phyloP scores from a whole-genome alignment of 441 rosid genomes.

The Heliophila coronopifolia region DNA sequence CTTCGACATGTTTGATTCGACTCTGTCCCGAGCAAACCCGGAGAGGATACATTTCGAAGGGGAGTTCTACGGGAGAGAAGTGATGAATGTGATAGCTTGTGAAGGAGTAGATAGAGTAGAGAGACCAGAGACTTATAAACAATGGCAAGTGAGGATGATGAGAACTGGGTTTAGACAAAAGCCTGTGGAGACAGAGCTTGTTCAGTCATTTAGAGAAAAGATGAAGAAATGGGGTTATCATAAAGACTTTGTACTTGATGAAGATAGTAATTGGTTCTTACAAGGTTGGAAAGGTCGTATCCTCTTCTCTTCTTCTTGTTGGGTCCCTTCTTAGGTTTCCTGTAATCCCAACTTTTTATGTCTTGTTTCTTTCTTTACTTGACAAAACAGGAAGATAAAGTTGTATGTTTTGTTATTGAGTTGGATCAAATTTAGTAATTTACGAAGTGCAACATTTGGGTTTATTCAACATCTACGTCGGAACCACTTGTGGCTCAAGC shows the following conservation, averaged over 20 bases:
- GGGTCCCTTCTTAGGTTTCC: conserved; percentile 28
- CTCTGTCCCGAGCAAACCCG: conserved; percentile 39
- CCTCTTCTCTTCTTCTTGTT: conserved; percentile 35
- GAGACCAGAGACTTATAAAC: conserved; percentile 46
- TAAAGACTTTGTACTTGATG: conserved; percentile 37
- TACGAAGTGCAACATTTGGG: conserved; percentile 23
- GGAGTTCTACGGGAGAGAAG: conserved; percentile 32
- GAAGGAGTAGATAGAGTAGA: conserved; percentile 41
- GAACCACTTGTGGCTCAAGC: conserved; percentile 57
- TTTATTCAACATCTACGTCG: conserved; percentile 33
- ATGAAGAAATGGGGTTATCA: conserved; percentile 32
- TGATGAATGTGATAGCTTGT: conserved; percentile 45
- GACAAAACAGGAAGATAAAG: conserved; percentile 15
- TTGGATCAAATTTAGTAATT: conserved; percentile 22
- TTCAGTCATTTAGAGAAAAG: conserved; percentile 14
- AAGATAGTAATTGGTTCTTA: conserved; percentile 38
- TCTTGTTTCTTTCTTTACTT: conserved; percentile 11
- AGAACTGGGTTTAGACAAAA: conserved; percentile 39
- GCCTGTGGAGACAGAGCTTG: conserved; percentile 29
- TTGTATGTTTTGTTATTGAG: conserved; percentile 13
- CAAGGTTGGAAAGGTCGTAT: conserved; percentile 49
- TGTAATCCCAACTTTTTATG: conserved; percentile 3
- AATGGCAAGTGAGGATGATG: conserved; percentile 38
- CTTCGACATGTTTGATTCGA: conserved; percentile 62
- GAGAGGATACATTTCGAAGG: conserved; percentile 37